Conservation (phyloP, 306 rosid genomes). For the Trifolium fragiferum region DNA sequence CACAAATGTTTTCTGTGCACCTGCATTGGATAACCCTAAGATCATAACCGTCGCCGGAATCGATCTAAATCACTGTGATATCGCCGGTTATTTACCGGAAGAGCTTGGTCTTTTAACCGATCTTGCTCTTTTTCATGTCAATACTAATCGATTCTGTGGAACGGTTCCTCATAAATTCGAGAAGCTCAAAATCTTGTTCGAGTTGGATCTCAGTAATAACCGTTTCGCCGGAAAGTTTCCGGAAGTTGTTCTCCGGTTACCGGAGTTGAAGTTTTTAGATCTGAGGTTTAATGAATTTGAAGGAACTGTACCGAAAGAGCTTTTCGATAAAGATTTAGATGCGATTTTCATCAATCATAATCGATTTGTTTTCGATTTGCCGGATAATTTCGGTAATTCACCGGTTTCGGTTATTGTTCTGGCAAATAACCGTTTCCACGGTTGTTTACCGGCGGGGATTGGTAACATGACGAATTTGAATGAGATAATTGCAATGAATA, state of each 20-base stretch:
- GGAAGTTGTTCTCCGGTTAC: slow-evolving; percentile 65
- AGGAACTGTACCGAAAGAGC: slow-evolving; percentile 80
- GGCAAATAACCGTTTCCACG: slow-evolving; percentile 81
- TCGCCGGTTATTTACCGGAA: slow-evolving; percentile 91
- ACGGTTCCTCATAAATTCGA: slow-evolving; percentile 74
- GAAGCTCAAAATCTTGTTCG: slow-evolving; percentile 61
- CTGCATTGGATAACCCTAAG: slow-evolving; percentile 59
- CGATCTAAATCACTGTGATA: slow-evolving; percentile 95
- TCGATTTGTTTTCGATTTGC: slow-evolving; percentile 69
- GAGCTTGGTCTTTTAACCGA: slow-evolving; percentile 79
- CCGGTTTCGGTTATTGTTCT: slow-evolving; percentile 92
- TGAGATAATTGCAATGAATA: slow-evolving; percentile 82
- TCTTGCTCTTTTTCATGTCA: slow-evolving; percentile 82
- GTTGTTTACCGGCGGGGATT: slow-evolving; percentile 81
- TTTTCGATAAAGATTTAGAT: slow-evolving; percentile 83
- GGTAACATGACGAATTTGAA: slow-evolving; percentile 82
- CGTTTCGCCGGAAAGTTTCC: slow-evolving; percentile 90
- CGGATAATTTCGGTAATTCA: slow-evolving; percentile 88
- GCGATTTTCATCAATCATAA: slow-evolving; percentile 89
- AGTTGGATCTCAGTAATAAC: slow-evolving; percentile 88
- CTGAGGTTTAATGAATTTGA: slow-evolving; percentile 95
- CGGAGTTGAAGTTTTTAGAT: slow-evolving; percentile 80
- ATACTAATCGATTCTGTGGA: slow-evolving; percentile 90
- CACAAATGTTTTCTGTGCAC: slow-evolving; percentile 73
- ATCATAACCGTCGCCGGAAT: slow-evolving; percentile 87